Evolutionary conservation across 2,329 filamentous ascomycete species (phyloP).

Genomic region (Trichoderma koningii): DNA sequence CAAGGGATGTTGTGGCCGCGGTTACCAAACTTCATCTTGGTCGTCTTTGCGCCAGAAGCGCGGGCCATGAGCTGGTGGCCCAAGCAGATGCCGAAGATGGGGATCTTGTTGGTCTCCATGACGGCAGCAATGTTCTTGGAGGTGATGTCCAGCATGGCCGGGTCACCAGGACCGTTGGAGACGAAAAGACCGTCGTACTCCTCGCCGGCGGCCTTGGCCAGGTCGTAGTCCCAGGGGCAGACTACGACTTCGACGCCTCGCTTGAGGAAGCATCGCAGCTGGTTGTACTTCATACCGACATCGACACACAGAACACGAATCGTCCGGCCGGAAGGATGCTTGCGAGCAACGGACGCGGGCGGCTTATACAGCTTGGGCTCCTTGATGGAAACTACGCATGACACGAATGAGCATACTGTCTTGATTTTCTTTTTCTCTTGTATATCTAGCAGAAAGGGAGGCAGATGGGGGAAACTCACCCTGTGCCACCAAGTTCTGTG

Average conservation of each 20-base stretch:
- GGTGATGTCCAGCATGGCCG: conserved; percentile 77
- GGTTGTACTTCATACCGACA: conserved; percentile 98
- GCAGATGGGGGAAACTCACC: conserved; percentile 61
- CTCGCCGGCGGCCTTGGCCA: conserved; percentile 71
- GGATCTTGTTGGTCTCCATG: conserved; percentile 76
- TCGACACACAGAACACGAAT: conserved; percentile 91
- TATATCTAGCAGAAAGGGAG: conserved; percentile 13
- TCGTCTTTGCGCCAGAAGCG: conserved; percentile 79
- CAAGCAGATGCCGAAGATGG: conserved; percentile 94
- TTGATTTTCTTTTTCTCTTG: not conserved
- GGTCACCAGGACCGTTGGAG: conserved; percentile 96
- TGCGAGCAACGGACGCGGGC: conserved; percentile 69
- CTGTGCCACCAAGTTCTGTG: conserved; percentile 88
- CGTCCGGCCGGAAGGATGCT: conserved; percentile 84
- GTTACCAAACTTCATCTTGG: conserved; percentile 99
- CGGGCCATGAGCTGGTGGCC: conserved; percentile 91
- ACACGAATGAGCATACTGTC: conserved; percentile 42
- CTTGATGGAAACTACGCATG: conserved; percentile 76
- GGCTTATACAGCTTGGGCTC: conserved; percentile 84
- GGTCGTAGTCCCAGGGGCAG: conserved; percentile 95
- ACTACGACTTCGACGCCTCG: conserved; percentile 92
- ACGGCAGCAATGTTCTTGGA: conserved; percentile 77
- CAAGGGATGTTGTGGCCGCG: conserved; percentile 98
- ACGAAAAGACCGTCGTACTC: conserved; percentile 97
- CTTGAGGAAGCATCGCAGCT: conserved; percentile 87